These are phyloP conservation scores for Fusarium buxicola DNA, from an alignment of 2,329 filamentous ascomycete genomes.

Conservation along the genomic window DNA sequence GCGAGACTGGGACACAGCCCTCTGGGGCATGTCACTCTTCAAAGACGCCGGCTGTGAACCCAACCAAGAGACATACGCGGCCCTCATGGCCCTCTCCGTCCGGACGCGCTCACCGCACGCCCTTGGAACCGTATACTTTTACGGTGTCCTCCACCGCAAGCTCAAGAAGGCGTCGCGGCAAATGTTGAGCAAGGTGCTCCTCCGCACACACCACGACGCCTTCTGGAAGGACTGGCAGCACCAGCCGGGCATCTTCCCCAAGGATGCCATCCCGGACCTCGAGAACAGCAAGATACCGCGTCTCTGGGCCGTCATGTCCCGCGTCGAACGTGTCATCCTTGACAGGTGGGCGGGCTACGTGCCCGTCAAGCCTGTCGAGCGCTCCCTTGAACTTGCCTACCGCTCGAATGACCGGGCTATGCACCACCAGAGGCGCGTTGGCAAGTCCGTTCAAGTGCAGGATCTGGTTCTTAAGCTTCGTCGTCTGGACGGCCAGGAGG, in stretches of 20 bases:
- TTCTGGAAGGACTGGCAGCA: slow-evolving; percentile 44
- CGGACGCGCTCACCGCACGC: slow-evolving; percentile 46
- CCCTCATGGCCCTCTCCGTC: slow-evolving; percentile 54
- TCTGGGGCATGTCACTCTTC: slow-evolving; percentile 46
- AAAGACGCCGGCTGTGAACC: slow-evolving; percentile 38
- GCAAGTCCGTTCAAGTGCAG: slow-evolving; percentile 21
- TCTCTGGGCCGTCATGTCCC: slow-evolving; percentile 41
- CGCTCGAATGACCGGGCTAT: slow-evolving; percentile 45
- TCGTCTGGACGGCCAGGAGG: slow-evolving; percentile 26
- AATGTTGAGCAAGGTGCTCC: slow-evolving; percentile 44
- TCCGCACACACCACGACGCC: slow-evolving; percentile 35
- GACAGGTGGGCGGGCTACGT: slow-evolving; percentile 44
- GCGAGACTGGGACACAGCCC: slow-evolving; percentile 48
- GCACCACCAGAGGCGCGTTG: slow-evolving; percentile 37
- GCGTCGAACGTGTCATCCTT: slow-evolving; percentile 49
- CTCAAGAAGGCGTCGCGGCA: slow-evolving; percentile 44
- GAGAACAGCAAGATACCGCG: slow-evolving; percentile 31
- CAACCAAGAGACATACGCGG: slow-evolving; percentile 50
- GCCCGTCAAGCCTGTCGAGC: slow-evolving; percentile 45
- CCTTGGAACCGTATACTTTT: slow-evolving; percentile 50
- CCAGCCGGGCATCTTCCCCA: slow-evolving; percentile 47
- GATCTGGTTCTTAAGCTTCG: slow-evolving; percentile 40
- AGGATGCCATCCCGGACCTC: slow-evolving; percentile 40
- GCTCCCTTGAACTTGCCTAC: slow-evolving; percentile 43
- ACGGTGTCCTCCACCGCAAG: slow-evolving; percentile 48